A percentile compares a stretch with the other conserved stretches of the same genome.
These are phyloP conservation scores for Capillidium rhysosporum DNA, from an alignment of 371 early-diverging fungal genomes.

Conservation along the genomic window DNA sequence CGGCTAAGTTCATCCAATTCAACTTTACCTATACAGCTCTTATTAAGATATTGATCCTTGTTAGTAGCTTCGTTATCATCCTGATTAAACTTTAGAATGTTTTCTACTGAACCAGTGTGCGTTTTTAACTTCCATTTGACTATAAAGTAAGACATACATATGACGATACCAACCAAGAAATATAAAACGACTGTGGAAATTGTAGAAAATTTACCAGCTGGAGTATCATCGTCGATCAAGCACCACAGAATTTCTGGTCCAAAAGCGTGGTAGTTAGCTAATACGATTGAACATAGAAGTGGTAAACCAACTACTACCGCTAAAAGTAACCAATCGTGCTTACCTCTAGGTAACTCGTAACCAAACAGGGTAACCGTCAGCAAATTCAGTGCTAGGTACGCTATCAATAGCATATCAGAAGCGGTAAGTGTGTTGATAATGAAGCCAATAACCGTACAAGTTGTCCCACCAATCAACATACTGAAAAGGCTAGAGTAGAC, in stretches of 20 bases:
- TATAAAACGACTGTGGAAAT: not conserved
- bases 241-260: slow-evolving; percentile 5
- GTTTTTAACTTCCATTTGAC: not conserved
- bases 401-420: slow-evolving; percentile 5
- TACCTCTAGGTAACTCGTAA: not conserved
- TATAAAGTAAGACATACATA: not conserved
- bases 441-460: slow-evolving; percentile 3
- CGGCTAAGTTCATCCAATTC: not conserved
- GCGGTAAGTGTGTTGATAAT: slow-evolving; percentile 1
- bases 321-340: not conserved
- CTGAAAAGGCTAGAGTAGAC: slow-evolving; percentile 4
- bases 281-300: not conserved
- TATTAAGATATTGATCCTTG: not conserved
- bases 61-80: not conserved
- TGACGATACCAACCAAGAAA: not conserved
- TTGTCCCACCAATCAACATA: not conserved
- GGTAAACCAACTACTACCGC: not conserved
- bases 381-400: not conserved
- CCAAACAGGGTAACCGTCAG: not conserved
- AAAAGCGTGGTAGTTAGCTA: slow-evolving; percentile 5
- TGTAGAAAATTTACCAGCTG: slow-evolving; percentile 3
- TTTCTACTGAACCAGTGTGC: not conserved
- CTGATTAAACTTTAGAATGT: not conserved
- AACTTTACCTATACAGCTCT: not conserved
- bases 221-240: slow-evolving; percentile 5